phyloP scores from a whole-genome alignment of 108 stramenopile species.

The Skeletonema menzelii region DNA sequence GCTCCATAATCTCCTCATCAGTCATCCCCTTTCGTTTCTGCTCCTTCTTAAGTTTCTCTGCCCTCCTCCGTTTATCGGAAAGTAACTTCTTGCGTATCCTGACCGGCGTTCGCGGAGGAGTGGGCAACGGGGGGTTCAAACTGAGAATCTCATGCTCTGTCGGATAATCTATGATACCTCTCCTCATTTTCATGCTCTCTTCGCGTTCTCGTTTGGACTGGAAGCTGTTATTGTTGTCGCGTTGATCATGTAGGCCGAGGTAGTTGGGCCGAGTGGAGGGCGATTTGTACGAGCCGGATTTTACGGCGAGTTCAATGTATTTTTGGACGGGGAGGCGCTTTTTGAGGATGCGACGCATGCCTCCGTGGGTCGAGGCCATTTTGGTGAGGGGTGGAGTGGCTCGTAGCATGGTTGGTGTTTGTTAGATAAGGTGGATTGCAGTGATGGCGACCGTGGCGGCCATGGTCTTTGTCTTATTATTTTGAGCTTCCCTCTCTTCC shows the following conservation, averaged over 20 bases:
- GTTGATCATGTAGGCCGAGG: slow-evolving; percentile 39
- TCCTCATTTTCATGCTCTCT: slow-evolving; percentile 29
- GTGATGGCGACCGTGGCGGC: too few species aligned
- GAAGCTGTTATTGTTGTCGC: slow-evolving; percentile 1
- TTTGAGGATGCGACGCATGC: slow-evolving; percentile 54
- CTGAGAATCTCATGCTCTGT: slow-evolving; percentile 74
- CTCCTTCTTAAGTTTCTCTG: slow-evolving; percentile 18
- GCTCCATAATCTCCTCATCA: slow-evolving; percentile 18
- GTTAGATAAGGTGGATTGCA: not conserved
- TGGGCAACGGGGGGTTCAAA: slow-evolving; percentile 75
- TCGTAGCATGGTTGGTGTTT: slow-evolving; percentile 35
- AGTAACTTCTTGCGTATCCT: slow-evolving; percentile 26
- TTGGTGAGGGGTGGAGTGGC: slow-evolving; percentile 26
- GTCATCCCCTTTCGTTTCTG: slow-evolving; percentile 2
- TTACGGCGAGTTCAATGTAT: slow-evolving; percentile 53
- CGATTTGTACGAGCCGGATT: slow-evolving; percentile 50
- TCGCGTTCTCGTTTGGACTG: slow-evolving; percentile 25
- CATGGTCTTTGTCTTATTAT: too few species aligned
- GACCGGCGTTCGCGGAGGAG: slow-evolving; percentile 57
- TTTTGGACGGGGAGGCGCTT: slow-evolving; percentile 38
- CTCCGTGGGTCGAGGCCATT: slow-evolving; percentile 49
- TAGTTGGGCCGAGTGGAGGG: slow-evolving; percentile 47
- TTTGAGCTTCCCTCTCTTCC: too few species aligned
- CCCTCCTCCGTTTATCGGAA: slow-evolving; percentile 23
- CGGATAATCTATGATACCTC: slow-evolving; percentile 71